Conservation (phyloP, 78 protist species). For the Dictyostelium capitatum region DNA sequence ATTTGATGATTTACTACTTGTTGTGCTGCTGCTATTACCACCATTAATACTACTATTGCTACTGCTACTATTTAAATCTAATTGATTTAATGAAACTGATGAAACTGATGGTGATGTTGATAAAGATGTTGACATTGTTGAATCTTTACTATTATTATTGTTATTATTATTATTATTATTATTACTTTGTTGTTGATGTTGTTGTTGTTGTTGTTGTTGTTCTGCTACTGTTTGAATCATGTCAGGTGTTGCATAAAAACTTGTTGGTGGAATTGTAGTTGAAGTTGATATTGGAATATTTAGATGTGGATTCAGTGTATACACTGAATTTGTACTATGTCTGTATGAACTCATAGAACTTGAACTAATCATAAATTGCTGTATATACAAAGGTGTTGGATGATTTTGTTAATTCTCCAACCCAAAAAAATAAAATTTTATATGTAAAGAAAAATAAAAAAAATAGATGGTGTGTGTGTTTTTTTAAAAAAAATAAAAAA, state of each 20-base stretch:
- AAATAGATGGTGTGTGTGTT: too few species aligned
- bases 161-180: conserved; percentile 4
- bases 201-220: not conserved
- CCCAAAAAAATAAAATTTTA: not conserved
- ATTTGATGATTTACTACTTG: too few species aligned
- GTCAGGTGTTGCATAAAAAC: not conserved
- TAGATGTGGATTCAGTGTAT: conserved; percentile 55
- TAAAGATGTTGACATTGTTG: not conserved
- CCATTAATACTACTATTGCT: not conserved
- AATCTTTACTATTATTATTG: not conserved
- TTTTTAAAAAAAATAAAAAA: too few species aligned
- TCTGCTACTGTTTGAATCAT: conserved; percentile 24
- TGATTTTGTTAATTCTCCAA: not conserved
- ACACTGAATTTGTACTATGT: conserved; percentile 62
- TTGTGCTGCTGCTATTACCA: too few species aligned
- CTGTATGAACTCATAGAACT: conserved; percentile 68
- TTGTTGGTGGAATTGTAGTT: conserved; percentile 44
- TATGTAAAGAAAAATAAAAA: too few species aligned
- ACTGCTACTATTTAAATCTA: not conserved
- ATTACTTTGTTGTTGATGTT: not conserved
- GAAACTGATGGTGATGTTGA: conserved; percentile 14
- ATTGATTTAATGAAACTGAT: conserved; percentile 16
- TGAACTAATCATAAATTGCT: not conserved
- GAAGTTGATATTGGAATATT: conserved; percentile 69
- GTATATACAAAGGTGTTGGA: not conserved